Percentiles rank a stretch among this genome's conserved stretches.
Evolutionary conservation across 1,284 basidiomycete species (phyloP).

Genomic region (Inonotus obliquus): DNA sequence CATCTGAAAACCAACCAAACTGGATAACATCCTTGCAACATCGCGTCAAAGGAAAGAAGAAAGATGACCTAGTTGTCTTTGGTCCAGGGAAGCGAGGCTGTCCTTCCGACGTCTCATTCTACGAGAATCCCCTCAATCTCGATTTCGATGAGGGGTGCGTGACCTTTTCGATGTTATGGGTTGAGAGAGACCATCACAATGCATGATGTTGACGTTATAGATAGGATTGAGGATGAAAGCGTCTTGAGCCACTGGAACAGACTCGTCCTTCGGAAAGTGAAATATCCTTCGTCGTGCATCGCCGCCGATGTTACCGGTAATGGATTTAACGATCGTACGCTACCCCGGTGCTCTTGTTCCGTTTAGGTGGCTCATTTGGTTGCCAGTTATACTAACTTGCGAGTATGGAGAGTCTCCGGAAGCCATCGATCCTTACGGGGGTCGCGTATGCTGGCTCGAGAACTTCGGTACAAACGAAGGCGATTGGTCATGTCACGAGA

Average conservation of each 20-base stretch:
- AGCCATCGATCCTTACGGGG: slow-evolving; percentile 9
- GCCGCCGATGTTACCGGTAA: slow-evolving; percentile 13
- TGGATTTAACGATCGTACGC: slow-evolving; percentile 17
- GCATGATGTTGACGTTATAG: background rate
- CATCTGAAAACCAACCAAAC: background rate
- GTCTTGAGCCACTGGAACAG: slow-evolving; percentile 6
- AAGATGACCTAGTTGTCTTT: slow-evolving; percentile 9
- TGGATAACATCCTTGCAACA: slow-evolving; percentile 8
- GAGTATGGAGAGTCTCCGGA: slow-evolving; percentile 13
- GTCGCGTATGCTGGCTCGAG: slow-evolving; percentile 17
- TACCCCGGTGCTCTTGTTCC: background rate
- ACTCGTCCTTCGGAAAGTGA: slow-evolving; percentile 3
- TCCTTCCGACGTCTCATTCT: slow-evolving; percentile 1
- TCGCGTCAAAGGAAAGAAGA: slow-evolving; percentile 14
- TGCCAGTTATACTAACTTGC: slow-evolving; percentile 14
- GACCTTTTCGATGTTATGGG: background rate
- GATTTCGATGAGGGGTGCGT: slow-evolving; percentile 13
- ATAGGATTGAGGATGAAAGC: slow-evolving; percentile 6
- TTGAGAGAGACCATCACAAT: background rate
- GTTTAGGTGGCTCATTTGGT: background rate
- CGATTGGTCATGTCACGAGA: slow-evolving; percentile 14
- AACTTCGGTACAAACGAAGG: slow-evolving; percentile 17
- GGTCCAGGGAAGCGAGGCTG: background rate
- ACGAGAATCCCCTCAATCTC: slow-evolving; percentile 14
- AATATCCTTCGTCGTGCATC: slow-evolving; percentile 5